Percentiles rank a stretch among this genome's conserved stretches.
phyloP scores from a whole-genome alignment of 2,329 filamentous ascomycete genomes.

The Fusarium robinianum region DNA sequence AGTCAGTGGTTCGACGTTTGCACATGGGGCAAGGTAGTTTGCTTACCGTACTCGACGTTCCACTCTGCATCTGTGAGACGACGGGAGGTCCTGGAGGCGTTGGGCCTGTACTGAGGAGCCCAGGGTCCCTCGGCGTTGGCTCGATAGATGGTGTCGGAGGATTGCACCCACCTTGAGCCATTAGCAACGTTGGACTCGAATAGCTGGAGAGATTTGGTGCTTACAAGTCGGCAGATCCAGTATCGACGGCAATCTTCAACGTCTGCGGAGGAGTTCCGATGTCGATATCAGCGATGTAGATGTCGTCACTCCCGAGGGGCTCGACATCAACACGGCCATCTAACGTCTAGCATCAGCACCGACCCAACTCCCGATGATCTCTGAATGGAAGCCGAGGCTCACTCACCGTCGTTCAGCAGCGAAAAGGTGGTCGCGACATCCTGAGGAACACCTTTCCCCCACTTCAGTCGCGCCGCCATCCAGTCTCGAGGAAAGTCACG shows the following conservation, averaged over 20 bases:
- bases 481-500: conserved; percentile 42
- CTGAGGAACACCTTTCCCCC: conserved; percentile 37
- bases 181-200: conserved; percentile 8
- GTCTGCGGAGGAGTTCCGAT: conserved; percentile 55
- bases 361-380: too few species aligned
- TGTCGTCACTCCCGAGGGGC: conserved; percentile 47
- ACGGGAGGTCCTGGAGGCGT: conserved; percentile 50
- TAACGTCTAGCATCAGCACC: conserved; percentile 28
- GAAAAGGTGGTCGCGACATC: conserved; percentile 32
- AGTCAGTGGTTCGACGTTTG: too few species aligned
- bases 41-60: conserved; percentile 54
- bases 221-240: conserved; percentile 65
- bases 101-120: conserved; percentile 49
- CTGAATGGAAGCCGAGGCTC: not conserved
- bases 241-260: conserved; percentile 56
- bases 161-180: conserved; percentile 57
- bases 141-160: conserved; percentile 50
- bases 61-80: conserved; percentile 51
- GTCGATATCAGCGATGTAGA: conserved; percentile 50
- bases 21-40: conserved; percentile 33
- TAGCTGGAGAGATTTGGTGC: conserved; percentile 41
- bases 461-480: conserved; percentile 42
- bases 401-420: conserved; percentile 38
- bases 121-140: conserved; percentile 42
- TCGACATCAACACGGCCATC: conserved; percentile 42